Percentiles rank a stretch among this genome's conserved stretches.
Evolutionary conservation across 345 rosid genomes (phyloP).

Genomic region (Bretschneidera sinensis): DNA sequence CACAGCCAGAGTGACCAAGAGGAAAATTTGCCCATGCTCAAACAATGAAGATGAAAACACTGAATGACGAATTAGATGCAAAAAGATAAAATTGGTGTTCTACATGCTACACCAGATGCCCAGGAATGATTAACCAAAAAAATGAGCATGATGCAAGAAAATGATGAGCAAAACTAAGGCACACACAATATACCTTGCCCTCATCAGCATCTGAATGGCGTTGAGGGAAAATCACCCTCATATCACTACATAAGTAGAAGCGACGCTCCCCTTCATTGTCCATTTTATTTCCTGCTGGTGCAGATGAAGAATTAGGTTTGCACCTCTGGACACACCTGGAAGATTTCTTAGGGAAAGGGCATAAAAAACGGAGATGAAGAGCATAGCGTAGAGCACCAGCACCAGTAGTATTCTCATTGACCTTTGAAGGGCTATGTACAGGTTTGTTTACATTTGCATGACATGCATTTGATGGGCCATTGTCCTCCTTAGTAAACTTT

Average conservation of each 20-base stretch:
- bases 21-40: background rate
- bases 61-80: background rate
- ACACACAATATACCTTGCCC: constrained; percentile 63
- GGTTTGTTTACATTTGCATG: constrained; percentile 19
- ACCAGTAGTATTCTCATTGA: constrained; percentile 41
- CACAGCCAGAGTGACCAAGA: no score
- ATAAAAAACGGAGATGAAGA: constrained; percentile 81
- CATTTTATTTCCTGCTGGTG: constrained; percentile 27
- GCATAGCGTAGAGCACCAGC: constrained; percentile 85
- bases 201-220: constrained; percentile 94
- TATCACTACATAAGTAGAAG: constrained; percentile 76
- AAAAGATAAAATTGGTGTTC: background rate
- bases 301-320: constrained; percentile 35
- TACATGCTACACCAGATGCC: background rate
- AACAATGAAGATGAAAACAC: background rate
- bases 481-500: constrained; percentile 2
- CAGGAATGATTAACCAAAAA: background rate
- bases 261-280: constrained; percentile 52
- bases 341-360: constrained; percentile 57
- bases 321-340: constrained; percentile 48
- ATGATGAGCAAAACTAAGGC: background rate
- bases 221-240: constrained; percentile 89
- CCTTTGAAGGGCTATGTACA: constrained; percentile 36
- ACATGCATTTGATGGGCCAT: constrained; percentile 18
- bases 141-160: background rate